These are phyloP conservation scores for Pseudogymnoascus pannorum DNA, from an alignment of 2,329 filamentous ascomycete species.

Conservation along the genomic window DNA sequence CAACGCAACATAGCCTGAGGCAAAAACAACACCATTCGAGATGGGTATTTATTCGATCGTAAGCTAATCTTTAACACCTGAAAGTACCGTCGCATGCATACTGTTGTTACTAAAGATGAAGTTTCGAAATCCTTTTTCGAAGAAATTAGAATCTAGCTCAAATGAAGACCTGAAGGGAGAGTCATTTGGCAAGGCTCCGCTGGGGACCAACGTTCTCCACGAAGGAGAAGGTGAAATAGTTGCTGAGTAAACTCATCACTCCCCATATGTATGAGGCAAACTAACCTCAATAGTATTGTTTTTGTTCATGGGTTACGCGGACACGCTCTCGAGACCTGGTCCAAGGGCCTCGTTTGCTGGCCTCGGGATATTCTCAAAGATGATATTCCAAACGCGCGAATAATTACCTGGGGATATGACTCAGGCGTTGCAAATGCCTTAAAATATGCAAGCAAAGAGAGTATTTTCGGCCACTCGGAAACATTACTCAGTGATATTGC, in stretches of 20 bases:
- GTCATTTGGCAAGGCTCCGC: background rate
- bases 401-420: background rate
- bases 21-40: background rate
- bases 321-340: conserved; percentile 6
- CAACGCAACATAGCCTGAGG: background rate
- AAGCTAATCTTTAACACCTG: background rate
- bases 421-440: background rate
- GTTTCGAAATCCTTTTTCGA: background rate
- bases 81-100: background rate
- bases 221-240: background rate
- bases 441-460: background rate
- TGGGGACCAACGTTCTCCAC: background rate
- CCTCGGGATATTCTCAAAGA: conserved; percentile 8
- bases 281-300: background rate
- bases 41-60: background rate
- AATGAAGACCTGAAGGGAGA: background rate
- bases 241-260: background rate
- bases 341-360: conserved; percentile 1
- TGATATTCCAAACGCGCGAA: conserved; percentile 7
- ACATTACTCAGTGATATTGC: background rate
- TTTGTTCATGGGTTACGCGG: conserved; percentile 10
- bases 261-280: background rate
- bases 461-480: background rate
- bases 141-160: background rate
- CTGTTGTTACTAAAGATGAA: background rate